Conservation (phyloP, 495 filamentous ascomycete genomes). For the Haplographium delicatum region DNA sequence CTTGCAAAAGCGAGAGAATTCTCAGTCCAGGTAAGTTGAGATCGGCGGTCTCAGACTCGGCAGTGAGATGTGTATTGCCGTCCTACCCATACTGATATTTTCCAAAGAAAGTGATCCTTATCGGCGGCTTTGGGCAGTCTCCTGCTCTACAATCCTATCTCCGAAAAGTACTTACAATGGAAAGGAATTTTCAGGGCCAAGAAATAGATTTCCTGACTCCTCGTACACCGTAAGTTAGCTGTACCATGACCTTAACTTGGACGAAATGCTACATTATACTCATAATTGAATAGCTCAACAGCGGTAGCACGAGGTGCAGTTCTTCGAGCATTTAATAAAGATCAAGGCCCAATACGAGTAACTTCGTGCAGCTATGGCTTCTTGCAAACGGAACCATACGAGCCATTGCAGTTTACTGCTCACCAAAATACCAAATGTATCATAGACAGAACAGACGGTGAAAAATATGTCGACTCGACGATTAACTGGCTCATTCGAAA, state of each 20-base stretch:
- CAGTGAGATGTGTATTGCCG: neutral
- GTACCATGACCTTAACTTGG: constrained; percentile 3
- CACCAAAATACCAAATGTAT: constrained; percentile 18
- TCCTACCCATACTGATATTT: neutral
- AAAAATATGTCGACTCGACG: constrained; percentile 15
- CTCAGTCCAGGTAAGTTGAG: constrained; percentile 6
- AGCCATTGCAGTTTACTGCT: constrained; percentile 14
- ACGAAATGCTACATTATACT: constrained; percentile 5
- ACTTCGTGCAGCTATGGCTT: constrained; percentile 29
- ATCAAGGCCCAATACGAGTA: constrained; percentile 21
- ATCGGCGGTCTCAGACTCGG: neutral
- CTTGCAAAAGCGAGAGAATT: constrained; percentile 2
- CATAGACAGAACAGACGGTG: constrained; percentile 13
- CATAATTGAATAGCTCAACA: constrained; percentile 5
- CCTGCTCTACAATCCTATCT: constrained; percentile 21
- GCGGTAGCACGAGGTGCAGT: constrained; percentile 28
- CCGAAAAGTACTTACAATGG: constrained; percentile 1
- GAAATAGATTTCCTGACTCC: constrained; percentile 7
- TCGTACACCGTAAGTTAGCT: constrained; percentile 9
- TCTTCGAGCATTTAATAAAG: constrained; percentile 25
- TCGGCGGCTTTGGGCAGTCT: constrained; percentile 29
- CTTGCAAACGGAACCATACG: constrained; percentile 19
- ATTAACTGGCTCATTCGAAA: constrained; percentile 21
- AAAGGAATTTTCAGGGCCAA: constrained; percentile 9
- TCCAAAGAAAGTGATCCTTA: constrained; percentile 28